Base-by-base conservation (phyloP, 345 rosid species). In the Populus alba region DNA sequence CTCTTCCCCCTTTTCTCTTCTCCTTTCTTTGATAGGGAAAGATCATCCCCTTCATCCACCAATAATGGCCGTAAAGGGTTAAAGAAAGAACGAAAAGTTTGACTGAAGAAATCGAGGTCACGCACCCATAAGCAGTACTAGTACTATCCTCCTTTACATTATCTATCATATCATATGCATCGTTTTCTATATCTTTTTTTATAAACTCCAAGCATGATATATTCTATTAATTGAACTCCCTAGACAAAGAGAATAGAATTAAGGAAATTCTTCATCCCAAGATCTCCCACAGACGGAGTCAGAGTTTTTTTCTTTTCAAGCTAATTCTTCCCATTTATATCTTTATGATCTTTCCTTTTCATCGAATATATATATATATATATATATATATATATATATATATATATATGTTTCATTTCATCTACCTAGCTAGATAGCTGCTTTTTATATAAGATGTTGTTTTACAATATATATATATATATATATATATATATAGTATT, bases 221-320 rank as follows among this genome's bases (percentile, higher is more conserved):
- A 7, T n/a, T 31, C 35, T 37, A 8, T 79, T 74, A 74, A 78
- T 78, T 73, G 68, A 85, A 77, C 75, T 82, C 86, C 87, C 87
- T 68, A 85, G 90, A 85, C 89, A 87, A 87, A 89, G 86, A 85
- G 87, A 84, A 84, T 78, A 89, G 85, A 85, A 88, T 84, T 76
- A 81, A 81, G 81, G 67, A 75, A 81, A 81, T 83, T 89, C 88
- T 90, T 87, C 84, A 79, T 84, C 89, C 89, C 90, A 81, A 90
- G 88, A 87, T 87, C 89, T 85, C 77, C 62, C 67, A 41, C 82
- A 84, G 89, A 84, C 86, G 83, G 86, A 84, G 82, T 85, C 90
- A 81, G 89, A 78, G 75, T 79, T 78, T 72, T 73, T 35, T 65
- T 79, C 77, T 81, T 77, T 70, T 85, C 79, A 38, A 61, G 76